A percentile compares a stretch with the other conserved stretches of the same genome.
These are phyloP conservation scores for Staphylotrichum tortipilum DNA, from an alignment of 495 filamentous ascomycete genomes.

Conservation along the genomic window DNA sequence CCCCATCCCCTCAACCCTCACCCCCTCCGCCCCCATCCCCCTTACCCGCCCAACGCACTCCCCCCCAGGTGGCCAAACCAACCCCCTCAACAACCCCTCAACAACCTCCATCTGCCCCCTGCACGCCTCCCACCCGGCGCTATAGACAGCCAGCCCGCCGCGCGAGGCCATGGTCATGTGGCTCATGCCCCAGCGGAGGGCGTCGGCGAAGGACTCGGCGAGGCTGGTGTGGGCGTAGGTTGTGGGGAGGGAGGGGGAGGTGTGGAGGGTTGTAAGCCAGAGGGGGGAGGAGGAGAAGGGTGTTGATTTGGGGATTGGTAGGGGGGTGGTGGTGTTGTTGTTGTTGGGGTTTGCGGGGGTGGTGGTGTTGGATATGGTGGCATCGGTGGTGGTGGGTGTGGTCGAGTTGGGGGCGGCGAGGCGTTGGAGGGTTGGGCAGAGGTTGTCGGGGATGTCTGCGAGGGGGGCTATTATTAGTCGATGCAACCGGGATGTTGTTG, in stretches of 20 bases:
- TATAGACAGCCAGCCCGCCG: slow-evolving; percentile 9
- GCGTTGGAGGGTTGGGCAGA: background rate
- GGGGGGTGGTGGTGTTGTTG: background rate
- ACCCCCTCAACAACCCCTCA: slow-evolving; percentile 3
- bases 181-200: slow-evolving; percentile 16
- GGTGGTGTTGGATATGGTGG: background rate
- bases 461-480: too few species aligned
- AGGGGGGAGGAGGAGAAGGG: slow-evolving; percentile 11
- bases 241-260: slow-evolving; percentile 12
- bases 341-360: too few species aligned
- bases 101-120: slow-evolving; percentile 5
- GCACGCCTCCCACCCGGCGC: slow-evolving; percentile 9
- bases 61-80: slow-evolving; percentile 5
- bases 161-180: slow-evolving; percentile 6
- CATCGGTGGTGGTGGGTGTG: background rate
- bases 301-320: background rate
- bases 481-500: background rate
- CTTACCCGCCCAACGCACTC: background rate
- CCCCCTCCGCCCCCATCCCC: background rate
- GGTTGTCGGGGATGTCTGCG: slow-evolving; percentile 18
- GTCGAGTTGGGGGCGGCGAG: background rate
- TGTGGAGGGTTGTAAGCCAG: slow-evolving; percentile 6
- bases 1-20: background rate
- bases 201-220: slow-evolving; percentile 21
- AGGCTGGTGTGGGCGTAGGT: slow-evolving; percentile 9